These are phyloP conservation scores for Mortierella sp. DNA, from an alignment of 371 early-diverging fungal genomes.

Conservation along the genomic window DNA sequence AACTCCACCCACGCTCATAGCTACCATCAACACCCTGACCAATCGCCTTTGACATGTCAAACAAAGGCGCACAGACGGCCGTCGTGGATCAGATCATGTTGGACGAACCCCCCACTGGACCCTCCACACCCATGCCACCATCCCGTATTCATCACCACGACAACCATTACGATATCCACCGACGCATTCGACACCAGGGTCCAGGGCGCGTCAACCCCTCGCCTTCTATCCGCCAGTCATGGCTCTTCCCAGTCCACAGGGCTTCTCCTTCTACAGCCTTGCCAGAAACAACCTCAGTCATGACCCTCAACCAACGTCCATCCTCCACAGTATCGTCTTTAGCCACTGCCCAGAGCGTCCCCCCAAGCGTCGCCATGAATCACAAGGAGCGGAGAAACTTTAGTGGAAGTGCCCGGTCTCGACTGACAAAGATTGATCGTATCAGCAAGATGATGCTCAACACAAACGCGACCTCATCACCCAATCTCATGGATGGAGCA, in stretches of 20 bases:
- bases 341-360: conserved; percentile 17
- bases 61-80: conserved; percentile 48
- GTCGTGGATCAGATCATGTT: conserved; percentile 5
- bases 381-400: conserved; percentile 36
- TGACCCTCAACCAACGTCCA: conserved; percentile 46
- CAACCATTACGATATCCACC: conserved; percentile 36
- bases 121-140: not conserved
- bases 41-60: conserved; percentile 16
- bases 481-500: conserved; percentile 9
- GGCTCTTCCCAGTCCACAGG: conserved; percentile 45
- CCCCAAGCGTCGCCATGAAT: conserved; percentile 27
- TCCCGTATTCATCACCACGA: conserved; percentile 4
- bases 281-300: conserved; percentile 45
- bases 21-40: not conserved
- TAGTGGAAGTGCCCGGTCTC: conserved; percentile 43
- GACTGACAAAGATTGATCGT: conserved; percentile 36
- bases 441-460: conserved; percentile 38
- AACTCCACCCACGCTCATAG: not conserved
- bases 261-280: conserved; percentile 44
- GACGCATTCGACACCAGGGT: conserved; percentile 31
- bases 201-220: conserved; percentile 16
- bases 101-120: conserved; percentile 5
- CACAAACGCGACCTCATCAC: conserved; percentile 13
- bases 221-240: conserved; percentile 51
- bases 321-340: conserved; percentile 14